These are phyloP conservation scores for Naganishia antarctica DNA, from an alignment of 768 basidiomycete species.

Conservation along the genomic window DNA sequence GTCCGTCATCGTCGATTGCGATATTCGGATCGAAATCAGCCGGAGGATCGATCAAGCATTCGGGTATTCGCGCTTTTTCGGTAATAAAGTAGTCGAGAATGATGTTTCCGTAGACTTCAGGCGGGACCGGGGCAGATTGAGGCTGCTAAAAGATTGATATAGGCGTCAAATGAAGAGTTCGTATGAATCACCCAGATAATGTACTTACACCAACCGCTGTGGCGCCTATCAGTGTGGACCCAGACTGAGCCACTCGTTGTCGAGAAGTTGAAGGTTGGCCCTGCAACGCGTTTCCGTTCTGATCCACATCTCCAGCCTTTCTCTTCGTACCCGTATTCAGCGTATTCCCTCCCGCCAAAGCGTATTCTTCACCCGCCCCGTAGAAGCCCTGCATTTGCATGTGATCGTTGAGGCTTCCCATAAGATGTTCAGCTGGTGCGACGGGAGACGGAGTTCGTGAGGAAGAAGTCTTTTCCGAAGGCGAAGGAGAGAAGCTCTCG, in stretches of 20 bases:
- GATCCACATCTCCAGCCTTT: conserved; percentile 19
- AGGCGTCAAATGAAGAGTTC: neutral
- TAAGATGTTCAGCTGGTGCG: conserved; percentile 9
- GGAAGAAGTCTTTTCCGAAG: conserved; percentile 34
- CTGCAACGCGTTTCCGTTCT: conserved; percentile 36
- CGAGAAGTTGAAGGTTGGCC: conserved; percentile 8
- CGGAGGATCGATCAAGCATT: conserved; percentile 79
- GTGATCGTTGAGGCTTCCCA: conserved; percentile 25
- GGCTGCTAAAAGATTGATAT: neutral
- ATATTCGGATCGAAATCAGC: conserved; percentile 90
- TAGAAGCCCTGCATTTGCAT: conserved; percentile 21
- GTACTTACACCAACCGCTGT: conserved; percentile 6
- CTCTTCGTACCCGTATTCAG: conserved; percentile 21
- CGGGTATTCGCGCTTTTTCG: conserved; percentile 85
- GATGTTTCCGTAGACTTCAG: conserved; percentile 72
- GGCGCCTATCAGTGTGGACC: neutral
- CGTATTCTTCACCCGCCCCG: conserved; percentile 1
- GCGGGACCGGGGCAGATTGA: conserved; percentile 23
- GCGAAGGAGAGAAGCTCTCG: conserved; percentile 32
- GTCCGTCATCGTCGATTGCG: conserved; percentile 95
- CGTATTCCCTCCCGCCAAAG: conserved; percentile 12
- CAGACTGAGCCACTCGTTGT: conserved; percentile 23
- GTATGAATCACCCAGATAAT: neutral
- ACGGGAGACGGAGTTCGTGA: conserved; percentile 24
- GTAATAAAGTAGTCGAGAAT: conserved; percentile 98